Evolutionary conservation across 148 eudicot species (phyloP).

Genomic region (Camellia lanceoleosa): DNA sequence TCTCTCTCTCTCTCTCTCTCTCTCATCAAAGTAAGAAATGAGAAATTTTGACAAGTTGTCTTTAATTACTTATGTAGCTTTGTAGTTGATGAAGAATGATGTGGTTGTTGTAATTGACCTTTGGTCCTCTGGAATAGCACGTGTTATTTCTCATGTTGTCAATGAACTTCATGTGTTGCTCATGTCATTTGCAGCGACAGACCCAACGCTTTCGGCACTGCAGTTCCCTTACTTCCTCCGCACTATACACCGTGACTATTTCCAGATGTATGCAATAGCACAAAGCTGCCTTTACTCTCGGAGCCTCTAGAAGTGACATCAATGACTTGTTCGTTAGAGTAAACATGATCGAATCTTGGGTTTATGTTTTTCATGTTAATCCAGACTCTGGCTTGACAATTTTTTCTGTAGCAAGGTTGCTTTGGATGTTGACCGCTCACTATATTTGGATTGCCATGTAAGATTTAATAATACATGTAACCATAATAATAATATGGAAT

Average conservation of each 20-base stretch:
- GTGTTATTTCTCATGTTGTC: too few relatives aligned
- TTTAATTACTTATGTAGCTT: conserved; percentile 41
- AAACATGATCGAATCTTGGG: too few relatives aligned
- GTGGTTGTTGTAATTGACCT: conserved; percentile 62
- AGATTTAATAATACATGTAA: too few relatives aligned
- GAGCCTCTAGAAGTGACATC: conserved; percentile 42
- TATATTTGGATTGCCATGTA: conserved; percentile 61
- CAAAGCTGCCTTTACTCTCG: conserved; percentile 68
- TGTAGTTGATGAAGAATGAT: conserved; percentile 60
- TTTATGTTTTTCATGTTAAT: too few relatives aligned
- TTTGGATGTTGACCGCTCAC: too few relatives aligned
- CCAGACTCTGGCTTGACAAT: too few relatives aligned
- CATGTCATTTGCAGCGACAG: conserved; percentile 34
- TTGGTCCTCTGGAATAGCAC: conserved; percentile 1
- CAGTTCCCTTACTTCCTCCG: conserved; percentile 64
- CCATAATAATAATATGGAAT: too few relatives aligned
- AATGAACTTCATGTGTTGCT: too few relatives aligned
- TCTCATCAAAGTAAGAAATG: not conserved
- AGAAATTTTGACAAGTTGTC: not conserved
- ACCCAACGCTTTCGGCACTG: conserved; percentile 64
- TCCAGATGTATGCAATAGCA: conserved; percentile 75
- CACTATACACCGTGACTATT: conserved; percentile 54
- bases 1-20: too few relatives aligned
- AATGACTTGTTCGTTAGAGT: conserved; percentile 41
- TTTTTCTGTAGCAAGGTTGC: too few relatives aligned